These are phyloP conservation scores for Pyricularia pennisetigena DNA, from an alignment of 2,329 filamentous ascomycete genomes.

Conservation along the genomic window DNA sequence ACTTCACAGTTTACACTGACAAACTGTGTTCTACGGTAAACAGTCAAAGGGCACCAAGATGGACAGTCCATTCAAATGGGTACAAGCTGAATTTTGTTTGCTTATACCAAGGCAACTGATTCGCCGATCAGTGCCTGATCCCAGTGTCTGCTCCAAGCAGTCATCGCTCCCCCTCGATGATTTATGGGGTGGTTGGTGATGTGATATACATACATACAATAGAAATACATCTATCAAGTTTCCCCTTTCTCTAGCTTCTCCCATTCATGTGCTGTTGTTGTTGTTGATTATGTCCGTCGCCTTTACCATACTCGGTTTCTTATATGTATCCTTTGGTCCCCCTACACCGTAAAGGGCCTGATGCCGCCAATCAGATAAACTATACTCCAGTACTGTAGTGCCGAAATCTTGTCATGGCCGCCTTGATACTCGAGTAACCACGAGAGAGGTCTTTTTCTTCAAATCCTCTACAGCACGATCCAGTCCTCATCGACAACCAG, in stretches of 20 bases:
- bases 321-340: background rate
- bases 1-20: background rate
- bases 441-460: background rate
- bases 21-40: too few species aligned
- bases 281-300: too few species aligned
- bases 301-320: background rate
- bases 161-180: background rate
- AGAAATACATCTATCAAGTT: too few species aligned
- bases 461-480: background rate
- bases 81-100: background rate
- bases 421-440: background rate
- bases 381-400: too few species aligned
- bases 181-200: background rate
- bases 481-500: background rate
- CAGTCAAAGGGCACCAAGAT: background rate
- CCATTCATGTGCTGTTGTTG: background rate
- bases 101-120: background rate
- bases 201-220: background rate
- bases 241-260: background rate
- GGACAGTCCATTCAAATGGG: background rate
- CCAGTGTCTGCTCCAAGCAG: background rate
- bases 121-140: background rate
- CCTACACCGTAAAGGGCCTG: too few species aligned
- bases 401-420: background rate
- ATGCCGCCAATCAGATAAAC: background rate